Conservation (phyloP, 768 basidiomycete genomes). For the Lentinula sp. region DNA sequence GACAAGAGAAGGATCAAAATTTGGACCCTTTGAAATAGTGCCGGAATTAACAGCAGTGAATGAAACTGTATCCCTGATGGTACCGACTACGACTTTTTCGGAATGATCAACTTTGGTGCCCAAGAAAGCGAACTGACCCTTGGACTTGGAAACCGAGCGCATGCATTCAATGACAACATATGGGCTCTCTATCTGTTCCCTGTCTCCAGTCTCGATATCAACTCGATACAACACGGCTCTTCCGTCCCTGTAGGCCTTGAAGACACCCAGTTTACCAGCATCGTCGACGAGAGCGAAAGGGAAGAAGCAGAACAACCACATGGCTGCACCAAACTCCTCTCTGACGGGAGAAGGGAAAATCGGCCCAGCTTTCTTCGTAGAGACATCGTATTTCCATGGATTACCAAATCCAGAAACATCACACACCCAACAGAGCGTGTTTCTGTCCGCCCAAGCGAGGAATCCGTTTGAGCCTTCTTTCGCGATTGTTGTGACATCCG, state of each 20-base stretch:
- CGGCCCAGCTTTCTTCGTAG: not conserved
- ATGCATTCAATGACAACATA: constrained; percentile 36
- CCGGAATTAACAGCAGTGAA: constrained; percentile 5
- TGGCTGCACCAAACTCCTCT: constrained; percentile 18
- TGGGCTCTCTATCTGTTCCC: constrained; percentile 28
- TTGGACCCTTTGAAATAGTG: not conserved
- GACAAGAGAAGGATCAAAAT: constrained; percentile 10
- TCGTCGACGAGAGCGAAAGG: constrained; percentile 18
- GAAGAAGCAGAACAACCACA: constrained; percentile 13
- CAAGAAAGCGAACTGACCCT: constrained; percentile 31
- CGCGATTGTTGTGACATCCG: constrained; percentile 28
- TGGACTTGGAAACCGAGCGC: constrained; percentile 23
- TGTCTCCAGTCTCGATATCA: constrained; percentile 15
- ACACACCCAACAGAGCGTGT: constrained; percentile 40
- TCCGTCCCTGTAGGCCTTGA: constrained; percentile 23
- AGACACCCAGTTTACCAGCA: constrained; percentile 19
- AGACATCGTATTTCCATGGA: constrained; percentile 36
- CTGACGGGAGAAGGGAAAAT: constrained; percentile 7
- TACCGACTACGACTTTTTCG: constrained; percentile 26
- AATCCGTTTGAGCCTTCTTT: constrained; percentile 35
- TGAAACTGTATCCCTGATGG: constrained; percentile 7
- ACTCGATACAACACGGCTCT: constrained; percentile 23
- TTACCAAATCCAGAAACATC: constrained; percentile 51
- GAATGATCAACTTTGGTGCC: constrained; percentile 35
- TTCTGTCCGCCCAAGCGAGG: constrained; percentile 39